Conservation (phyloP, 208 protist species). For the Angomonas desouzai region DNA sequence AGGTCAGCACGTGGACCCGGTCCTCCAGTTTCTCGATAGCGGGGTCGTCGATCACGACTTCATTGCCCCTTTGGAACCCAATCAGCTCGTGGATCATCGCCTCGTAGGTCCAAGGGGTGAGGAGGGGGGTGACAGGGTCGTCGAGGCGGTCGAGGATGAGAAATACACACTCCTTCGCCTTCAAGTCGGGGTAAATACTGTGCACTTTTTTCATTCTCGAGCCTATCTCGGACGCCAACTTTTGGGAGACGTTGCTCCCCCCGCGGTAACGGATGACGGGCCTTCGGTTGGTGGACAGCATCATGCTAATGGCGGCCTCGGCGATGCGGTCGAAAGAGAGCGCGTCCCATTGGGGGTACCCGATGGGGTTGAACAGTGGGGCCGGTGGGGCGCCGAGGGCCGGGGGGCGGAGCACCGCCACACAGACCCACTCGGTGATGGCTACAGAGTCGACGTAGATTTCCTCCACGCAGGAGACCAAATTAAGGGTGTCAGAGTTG, state of each 20-base stretch:
- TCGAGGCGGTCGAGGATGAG: constrained; percentile 85
- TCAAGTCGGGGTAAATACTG: constrained; percentile 84
- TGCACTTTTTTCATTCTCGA: constrained; percentile 79
- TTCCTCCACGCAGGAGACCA: constrained; percentile 90
- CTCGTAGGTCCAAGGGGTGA: constrained; percentile 99
- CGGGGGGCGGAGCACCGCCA: constrained; percentile 52
- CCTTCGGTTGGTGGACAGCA: constrained; percentile 84
- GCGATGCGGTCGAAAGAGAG: constrained; percentile 60
- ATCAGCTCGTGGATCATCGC: constrained; percentile 98
- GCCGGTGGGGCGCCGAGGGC: constrained; percentile 30
- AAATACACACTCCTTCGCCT: constrained; percentile 73
- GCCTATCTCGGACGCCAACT: constrained; percentile 74
- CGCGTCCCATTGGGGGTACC: constrained; percentile 66
- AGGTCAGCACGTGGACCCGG: constrained; percentile 63
- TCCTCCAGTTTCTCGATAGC: constrained; percentile 72
- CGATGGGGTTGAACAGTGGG: constrained; percentile 69
- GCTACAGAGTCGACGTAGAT: constrained; percentile 94
- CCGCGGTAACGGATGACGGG: constrained; percentile 80
- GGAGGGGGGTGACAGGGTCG: constrained; percentile 96
- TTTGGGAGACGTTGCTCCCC: constrained; percentile 53
- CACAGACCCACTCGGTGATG: constrained; percentile 78
- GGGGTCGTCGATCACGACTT: constrained; percentile 74
- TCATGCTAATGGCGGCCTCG: constrained; percentile 73
- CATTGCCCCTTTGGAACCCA: constrained; percentile 93
- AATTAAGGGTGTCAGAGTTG: constrained; percentile 93